Percentiles rank a stretch among this genome's conserved stretches.
These are phyloP conservation scores for Dothistroma septosporum DNA, from an alignment of 2,329 filamentous ascomycete species.

Conservation along the genomic window DNA sequence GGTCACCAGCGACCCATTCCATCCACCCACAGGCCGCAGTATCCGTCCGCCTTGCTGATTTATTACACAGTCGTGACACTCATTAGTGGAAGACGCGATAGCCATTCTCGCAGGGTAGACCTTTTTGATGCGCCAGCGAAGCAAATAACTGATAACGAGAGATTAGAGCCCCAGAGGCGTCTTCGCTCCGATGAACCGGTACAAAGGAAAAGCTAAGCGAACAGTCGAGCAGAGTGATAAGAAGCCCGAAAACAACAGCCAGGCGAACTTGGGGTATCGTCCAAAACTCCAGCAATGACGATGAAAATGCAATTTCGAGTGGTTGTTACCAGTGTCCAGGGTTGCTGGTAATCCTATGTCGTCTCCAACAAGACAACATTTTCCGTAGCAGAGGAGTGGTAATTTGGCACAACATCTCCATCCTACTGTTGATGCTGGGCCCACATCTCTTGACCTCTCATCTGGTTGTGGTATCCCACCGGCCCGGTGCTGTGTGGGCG, in stretches of 20 bases:
- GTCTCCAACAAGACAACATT: background rate
- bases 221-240: constrained; percentile 15
- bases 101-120: background rate
- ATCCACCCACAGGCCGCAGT: background rate
- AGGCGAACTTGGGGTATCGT: constrained; percentile 26
- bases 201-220: constrained; percentile 5
- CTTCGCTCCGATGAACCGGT: background rate
- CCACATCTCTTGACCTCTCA: constrained; percentile 55
- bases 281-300: constrained; percentile 23
- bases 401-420: constrained; percentile 4
- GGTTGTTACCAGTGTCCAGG: background rate
- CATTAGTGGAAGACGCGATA: constrained; percentile 1
- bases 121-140: background rate
- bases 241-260: constrained; percentile 13
- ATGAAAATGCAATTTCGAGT: constrained; percentile 19
- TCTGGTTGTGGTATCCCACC: constrained; percentile 59
- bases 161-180: background rate
- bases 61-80: constrained; percentile 3
- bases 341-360: background rate
- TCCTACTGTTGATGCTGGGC: constrained; percentile 36
- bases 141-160: background rate
- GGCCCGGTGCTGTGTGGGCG: constrained; percentile 68
- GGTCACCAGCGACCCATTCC: background rate
- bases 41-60: background rate
- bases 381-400: background rate